These are phyloP conservation scores for Tetrahymena thermophila DNA, from an alignment of 73 alveolate species.

Conservation along the genomic window DNA sequence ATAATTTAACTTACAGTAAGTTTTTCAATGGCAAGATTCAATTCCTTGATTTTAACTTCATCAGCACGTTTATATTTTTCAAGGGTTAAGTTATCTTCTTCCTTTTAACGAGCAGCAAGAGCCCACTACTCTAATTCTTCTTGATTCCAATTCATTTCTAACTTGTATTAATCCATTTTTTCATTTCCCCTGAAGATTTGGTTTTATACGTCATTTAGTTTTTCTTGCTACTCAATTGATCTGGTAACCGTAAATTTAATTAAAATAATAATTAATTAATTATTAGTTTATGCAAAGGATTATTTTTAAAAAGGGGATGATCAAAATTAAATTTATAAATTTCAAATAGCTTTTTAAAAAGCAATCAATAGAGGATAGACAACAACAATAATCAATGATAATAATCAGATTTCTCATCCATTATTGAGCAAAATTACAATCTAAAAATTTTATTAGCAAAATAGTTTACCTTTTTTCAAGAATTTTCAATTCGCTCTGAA, in stretches of 20 bases:
- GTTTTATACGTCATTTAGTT: conserved; percentile 91
- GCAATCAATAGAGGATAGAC: neutral
- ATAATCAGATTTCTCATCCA: neutral
- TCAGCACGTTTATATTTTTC: conserved; percentile 99
- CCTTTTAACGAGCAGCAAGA: conserved; percentile 98
- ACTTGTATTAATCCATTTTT: conserved; percentile 94
- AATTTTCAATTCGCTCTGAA: conserved; percentile 69
- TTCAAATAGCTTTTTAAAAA: neutral
- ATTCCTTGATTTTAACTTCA: conserved; percentile 98
- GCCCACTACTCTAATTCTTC: conserved; percentile 99
- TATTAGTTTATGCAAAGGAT: neutral
- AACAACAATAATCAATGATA: neutral
- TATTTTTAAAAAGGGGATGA: neutral
- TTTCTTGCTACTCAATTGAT: conserved; percentile 77
- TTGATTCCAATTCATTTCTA: conserved; percentile 99
- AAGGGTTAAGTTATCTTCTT: conserved; percentile 96
- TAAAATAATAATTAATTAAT: neutral
- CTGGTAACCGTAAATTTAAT: conserved; percentile 5
- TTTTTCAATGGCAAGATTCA: conserved; percentile 78
- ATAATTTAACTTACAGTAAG: conserved; percentile 16
- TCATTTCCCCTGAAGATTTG: conserved; percentile 96
- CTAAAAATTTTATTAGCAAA: neutral
- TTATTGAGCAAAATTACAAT: neutral
- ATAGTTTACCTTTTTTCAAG: conserved; percentile 52
- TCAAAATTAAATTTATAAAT: neutral